Percentiles rank a stretch among this genome's conserved stretches.
Evolutionary conservation across 495 filamentous ascomycete genomes (phyloP).

Genomic region (Lepraria neglecta): DNA sequence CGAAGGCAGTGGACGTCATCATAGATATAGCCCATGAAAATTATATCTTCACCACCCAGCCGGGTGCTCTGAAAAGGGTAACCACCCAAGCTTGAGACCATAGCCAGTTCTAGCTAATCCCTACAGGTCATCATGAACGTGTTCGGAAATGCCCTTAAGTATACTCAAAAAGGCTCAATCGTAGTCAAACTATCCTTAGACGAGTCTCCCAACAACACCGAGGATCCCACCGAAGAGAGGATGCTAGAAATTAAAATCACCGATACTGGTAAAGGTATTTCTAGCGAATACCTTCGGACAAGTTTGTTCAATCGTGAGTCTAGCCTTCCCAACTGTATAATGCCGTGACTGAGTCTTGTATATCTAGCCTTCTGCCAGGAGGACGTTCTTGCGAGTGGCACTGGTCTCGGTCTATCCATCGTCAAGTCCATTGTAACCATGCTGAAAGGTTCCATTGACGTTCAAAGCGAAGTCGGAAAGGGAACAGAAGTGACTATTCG

Average conservation of each 20-base stretch:
- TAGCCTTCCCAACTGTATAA: no score
- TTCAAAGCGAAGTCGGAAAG: slow-evolving; percentile 44
- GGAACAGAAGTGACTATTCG: slow-evolving; percentile 49
- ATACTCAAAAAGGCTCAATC: slow-evolving; percentile 62
- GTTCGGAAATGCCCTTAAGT: slow-evolving; percentile 79
- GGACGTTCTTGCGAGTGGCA: slow-evolving; percentile 47
- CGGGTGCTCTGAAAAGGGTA: slow-evolving; percentile 60
- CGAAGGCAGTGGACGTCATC: slow-evolving; percentile 48
- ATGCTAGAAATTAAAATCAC: slow-evolving; percentile 37
- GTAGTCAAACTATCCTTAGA: slow-evolving; percentile 51
- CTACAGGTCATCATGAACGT: slow-evolving; percentile 65
- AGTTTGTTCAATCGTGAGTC: slow-evolving; percentile 34
- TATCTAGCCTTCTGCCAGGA: slow-evolving; percentile 43
- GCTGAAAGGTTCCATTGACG: slow-evolving; percentile 47
- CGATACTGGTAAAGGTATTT: slow-evolving; percentile 46
- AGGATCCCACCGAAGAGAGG: slow-evolving; percentile 24
- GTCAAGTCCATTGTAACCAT: slow-evolving; percentile 50
- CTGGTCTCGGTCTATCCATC: slow-evolving; percentile 49
- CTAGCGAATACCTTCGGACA: slow-evolving; percentile 39
- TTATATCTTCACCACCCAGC: slow-evolving; percentile 61
- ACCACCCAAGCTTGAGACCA: no score
- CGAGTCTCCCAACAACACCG: slow-evolving; percentile 28
- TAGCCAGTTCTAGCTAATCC: not conserved
- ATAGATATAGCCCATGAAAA: slow-evolving; percentile 57
- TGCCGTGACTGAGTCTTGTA: not conserved